phyloP scores from a whole-genome alignment of 2,329 filamentous ascomycete genomes.

The Rosellinia necatrix region DNA sequence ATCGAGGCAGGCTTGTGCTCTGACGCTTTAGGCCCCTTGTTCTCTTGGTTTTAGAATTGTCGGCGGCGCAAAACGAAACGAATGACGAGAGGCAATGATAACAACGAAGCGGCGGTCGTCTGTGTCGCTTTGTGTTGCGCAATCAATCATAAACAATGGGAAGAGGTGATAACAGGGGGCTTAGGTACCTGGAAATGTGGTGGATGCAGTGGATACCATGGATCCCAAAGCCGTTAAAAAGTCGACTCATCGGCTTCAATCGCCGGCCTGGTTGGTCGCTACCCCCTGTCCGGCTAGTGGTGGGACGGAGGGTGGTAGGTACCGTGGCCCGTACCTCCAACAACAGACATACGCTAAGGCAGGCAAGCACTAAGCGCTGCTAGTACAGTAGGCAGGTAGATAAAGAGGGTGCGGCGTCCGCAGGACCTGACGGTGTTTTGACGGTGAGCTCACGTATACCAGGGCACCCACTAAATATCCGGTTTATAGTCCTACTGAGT shows the following conservation, averaged over 20 bases:
- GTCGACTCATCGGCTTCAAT: constrained; percentile 8
- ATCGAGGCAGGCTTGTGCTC: constrained; percentile 7
- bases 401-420: too few relatives aligned
- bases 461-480: too few relatives aligned
- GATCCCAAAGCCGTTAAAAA: constrained; percentile 14
- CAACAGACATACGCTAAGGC: too few relatives aligned
- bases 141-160: constrained; percentile 21
- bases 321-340: too few relatives aligned
- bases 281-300: neutral
- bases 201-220: constrained; percentile 7
- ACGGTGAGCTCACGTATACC: constrained; percentile 3
- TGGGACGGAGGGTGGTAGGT: neutral
- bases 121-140: constrained; percentile 7
- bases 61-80: constrained; percentile 17
- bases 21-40: constrained; percentile 2
- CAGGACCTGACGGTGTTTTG: neutral
- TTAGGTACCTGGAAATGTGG: constrained; percentile 16
- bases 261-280: constrained; percentile 14
- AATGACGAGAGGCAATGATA: constrained; percentile 15
- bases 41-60: neutral
- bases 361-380: too few relatives aligned
- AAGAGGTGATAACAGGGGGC: constrained; percentile 13
- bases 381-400: too few relatives aligned
- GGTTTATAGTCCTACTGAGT: too few relatives aligned
- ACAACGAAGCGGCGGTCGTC: constrained; percentile 14